Base-by-base conservation (phyloP, 2,329 filamentous ascomycete species). In the Arthrinium puccinioides region DNA sequence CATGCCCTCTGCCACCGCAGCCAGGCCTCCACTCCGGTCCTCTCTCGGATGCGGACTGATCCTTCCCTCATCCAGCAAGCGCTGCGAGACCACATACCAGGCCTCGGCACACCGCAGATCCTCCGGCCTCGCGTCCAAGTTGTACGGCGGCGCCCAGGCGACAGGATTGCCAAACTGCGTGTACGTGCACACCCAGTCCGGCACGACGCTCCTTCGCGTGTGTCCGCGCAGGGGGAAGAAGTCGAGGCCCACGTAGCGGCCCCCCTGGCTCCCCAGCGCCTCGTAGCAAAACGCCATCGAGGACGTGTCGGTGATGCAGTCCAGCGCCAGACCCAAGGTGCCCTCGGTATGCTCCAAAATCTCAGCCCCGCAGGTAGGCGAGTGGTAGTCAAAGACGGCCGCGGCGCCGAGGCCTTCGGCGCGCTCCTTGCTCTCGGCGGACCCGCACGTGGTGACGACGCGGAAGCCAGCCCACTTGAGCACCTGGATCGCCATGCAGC, bases 151-250 rank as follows among this genome's bases (percentile, higher is more conserved):
- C 23, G 8, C 13, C 23, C 23, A 25, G 23, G 8, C 13, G 23
- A 25, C 23, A 13, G 23, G 23, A 8, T 13, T 8, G 29, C 43
- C 46, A 2, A 44, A 44, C 11, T 42, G 38, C 19, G 48, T 51
- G 28, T 41, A 44, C 2, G 41, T 40, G 30, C 41, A 42, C 13
- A 51, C 41, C 45, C 47, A 52, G 8, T 45, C 44, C 3, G 49
- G 42, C 23, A 35, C 30, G 15, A 52, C 42, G 15, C 37, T 42
- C 20, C 49, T 47, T 15, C 49, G 46, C 5, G 48, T 51, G 29
- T 52, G 49, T 5, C 45, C 47, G 4, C 46, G 46, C 1, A 51
- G 37, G 4, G 48, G 48, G 6, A 50, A 50, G 1, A 43, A 39
- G 14, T 52, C 47, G 1, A 52, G 36, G 3, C 41, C 45, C 2